These are phyloP conservation scores for Silene coronaria DNA, from an alignment of 179 eudicot genomes.

Conservation along the genomic window DNA sequence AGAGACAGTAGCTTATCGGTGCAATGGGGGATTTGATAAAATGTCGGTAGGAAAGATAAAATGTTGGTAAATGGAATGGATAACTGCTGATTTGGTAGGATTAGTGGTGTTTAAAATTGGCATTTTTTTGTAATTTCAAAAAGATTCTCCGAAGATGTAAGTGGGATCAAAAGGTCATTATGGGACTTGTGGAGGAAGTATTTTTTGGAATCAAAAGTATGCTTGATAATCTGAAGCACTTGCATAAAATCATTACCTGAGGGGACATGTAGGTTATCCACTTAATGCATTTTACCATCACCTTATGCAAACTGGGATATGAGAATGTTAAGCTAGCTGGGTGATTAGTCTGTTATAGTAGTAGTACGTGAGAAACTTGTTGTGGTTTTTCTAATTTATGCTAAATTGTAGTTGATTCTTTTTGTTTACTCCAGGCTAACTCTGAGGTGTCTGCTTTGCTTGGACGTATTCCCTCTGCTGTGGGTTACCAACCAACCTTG, in stretches of 20 bases:
- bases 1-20: no score
- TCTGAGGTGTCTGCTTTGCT: slow-evolving; percentile 99
- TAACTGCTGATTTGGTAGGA: neutral
- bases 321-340: neutral
- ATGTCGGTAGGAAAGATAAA: no score
- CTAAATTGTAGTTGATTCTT: no score
- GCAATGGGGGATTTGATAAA: no score
- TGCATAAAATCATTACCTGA: no score
- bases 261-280: neutral
- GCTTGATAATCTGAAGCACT: no score
- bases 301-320: neutral
- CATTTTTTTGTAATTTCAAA: no score
- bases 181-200: neutral
- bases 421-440: slow-evolving; percentile 59
- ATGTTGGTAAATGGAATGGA: neutral
- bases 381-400: neutral
- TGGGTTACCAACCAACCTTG: slow-evolving; percentile 95
- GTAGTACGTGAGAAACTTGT: neutral
- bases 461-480: slow-evolving; percentile 99
- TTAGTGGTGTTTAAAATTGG: neutral
- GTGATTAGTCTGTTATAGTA: neutral
- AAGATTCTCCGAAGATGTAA: neutral
- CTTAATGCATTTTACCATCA: neutral
- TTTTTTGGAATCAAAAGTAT: no score
- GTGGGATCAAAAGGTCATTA: neutral